phyloP scores from a whole-genome alignment of 176 grass and related monocot species.

The Oryza rufipogon region DNA sequence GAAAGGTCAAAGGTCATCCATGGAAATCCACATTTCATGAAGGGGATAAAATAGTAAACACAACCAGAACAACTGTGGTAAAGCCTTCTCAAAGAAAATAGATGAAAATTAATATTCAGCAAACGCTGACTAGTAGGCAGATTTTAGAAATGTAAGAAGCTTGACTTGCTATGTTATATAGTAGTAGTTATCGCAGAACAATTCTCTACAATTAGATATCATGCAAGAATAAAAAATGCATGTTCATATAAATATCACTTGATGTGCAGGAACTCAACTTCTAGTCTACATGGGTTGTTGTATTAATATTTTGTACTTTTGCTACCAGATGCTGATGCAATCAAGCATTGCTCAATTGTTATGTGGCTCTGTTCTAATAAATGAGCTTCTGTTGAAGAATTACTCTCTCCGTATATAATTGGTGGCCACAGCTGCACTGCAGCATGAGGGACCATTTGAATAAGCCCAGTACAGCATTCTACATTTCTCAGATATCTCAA shows the following conservation, averaged over 20 bases:
- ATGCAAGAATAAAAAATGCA: background rate
- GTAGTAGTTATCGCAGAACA: background rate
- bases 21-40: background rate
- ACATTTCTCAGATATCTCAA: background rate
- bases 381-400: background rate
- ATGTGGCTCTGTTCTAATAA: background rate
- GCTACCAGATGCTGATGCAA: background rate
- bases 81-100: background rate
- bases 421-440: background rate
- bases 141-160: background rate
- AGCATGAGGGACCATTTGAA: constrained; percentile 4
- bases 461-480: background rate
- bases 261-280: background rate
- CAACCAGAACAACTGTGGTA: background rate
- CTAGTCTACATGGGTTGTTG: background rate
- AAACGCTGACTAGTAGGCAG: background rate
- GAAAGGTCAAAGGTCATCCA: background rate
- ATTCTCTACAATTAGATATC: background rate
- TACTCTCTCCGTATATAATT: background rate
- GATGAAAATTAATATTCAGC: background rate
- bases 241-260: background rate
- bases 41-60: background rate
- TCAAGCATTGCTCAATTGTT: background rate
- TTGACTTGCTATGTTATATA: background rate
- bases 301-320: background rate